Evolutionary conservation across 176 grass and related monocot genomes (phyloP).

Genomic region (Carex littledalei): DNA sequence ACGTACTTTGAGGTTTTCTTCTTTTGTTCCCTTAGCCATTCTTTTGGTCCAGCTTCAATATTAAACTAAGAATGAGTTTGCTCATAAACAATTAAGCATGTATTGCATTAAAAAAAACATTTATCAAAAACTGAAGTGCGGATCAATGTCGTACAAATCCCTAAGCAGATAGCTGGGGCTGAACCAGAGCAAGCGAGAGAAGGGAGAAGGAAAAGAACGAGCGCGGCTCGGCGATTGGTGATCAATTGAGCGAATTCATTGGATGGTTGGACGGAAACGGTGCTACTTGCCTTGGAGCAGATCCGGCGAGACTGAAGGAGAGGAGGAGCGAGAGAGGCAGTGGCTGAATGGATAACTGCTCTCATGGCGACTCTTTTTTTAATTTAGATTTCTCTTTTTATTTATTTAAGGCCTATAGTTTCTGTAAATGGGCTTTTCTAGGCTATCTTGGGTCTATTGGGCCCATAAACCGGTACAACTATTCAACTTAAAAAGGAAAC

Average conservation of each 20-base stretch:
- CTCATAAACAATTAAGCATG: neutral
- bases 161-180: constrained; percentile 51
- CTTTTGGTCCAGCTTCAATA: constrained; percentile 72
- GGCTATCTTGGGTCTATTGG: neutral
- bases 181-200: constrained; percentile 23
- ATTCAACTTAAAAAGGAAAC: neutral
- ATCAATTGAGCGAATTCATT: neutral
- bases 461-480: neutral
- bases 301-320: constrained; percentile 15
- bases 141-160: constrained; percentile 44
- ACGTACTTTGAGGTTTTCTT: constrained; percentile 75
- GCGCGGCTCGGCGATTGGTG: constrained; percentile 31
- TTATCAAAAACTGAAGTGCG: neutral
- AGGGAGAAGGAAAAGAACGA: constrained; percentile 29
- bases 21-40: constrained; percentile 80
- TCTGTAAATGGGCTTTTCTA: neutral
- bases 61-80: neutral
- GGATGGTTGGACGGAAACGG: neutral
- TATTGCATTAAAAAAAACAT: neutral
- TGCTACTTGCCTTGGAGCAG: neutral
- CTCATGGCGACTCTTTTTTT: constrained; percentile 22
- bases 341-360: constrained; percentile 37
- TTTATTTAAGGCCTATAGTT: neutral
- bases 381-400: neutral
- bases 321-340: constrained; percentile 10